Conservation (phyloP, 1,284 basidiomycete species). For the Singerocomus inundabilis region DNA sequence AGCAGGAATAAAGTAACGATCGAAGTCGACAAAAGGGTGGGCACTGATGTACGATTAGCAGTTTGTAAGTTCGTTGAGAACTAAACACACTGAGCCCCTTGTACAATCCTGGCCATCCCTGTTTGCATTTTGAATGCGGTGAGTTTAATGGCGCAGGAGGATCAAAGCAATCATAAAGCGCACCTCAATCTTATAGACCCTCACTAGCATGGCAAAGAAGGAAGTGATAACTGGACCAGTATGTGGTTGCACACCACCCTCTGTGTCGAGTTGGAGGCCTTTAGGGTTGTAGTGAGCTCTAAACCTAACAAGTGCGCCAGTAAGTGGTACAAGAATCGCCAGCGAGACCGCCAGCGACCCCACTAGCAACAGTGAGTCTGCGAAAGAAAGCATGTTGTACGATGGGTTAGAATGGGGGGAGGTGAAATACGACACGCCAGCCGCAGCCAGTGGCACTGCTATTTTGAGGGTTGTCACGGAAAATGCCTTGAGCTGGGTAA, state of each 20-base stretch:
- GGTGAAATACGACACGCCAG: background rate
- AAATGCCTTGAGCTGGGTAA: slow-evolving; percentile 28
- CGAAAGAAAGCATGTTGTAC: slow-evolving; percentile 41
- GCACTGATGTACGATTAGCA: slow-evolving; percentile 50
- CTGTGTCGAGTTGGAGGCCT: slow-evolving; percentile 78
- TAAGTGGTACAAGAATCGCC: slow-evolving; percentile 60
- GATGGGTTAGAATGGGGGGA: slow-evolving; percentile 3
- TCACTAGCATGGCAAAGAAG: slow-evolving; percentile 66
- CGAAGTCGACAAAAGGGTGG: slow-evolving; percentile 63
- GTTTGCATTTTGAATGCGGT: too few species aligned
- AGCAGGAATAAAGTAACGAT: slow-evolving; percentile 58
- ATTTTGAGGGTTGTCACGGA: slow-evolving; percentile 22
- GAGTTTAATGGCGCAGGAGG: background rate
- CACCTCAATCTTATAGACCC: slow-evolving; percentile 79
- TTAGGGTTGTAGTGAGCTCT: slow-evolving; percentile 81
- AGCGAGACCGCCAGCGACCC: slow-evolving; percentile 49
- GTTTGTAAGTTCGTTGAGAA: slow-evolving; percentile 1
- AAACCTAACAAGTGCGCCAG: slow-evolving; percentile 68
- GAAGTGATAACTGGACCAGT: slow-evolving; percentile 67
- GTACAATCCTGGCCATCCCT: slow-evolving; percentile 80
- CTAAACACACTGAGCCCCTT: slow-evolving; percentile 73
- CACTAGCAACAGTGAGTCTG: slow-evolving; percentile 46
- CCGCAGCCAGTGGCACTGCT: slow-evolving; percentile 5
- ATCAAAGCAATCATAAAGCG: slow-evolving; percentile 13
- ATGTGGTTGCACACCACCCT: slow-evolving; percentile 72